Evolutionary conservation across 129 eudicot species (phyloP), one percentile per base, ranked within the genome.

Genomic region (Sambucus nigra): DNA sequence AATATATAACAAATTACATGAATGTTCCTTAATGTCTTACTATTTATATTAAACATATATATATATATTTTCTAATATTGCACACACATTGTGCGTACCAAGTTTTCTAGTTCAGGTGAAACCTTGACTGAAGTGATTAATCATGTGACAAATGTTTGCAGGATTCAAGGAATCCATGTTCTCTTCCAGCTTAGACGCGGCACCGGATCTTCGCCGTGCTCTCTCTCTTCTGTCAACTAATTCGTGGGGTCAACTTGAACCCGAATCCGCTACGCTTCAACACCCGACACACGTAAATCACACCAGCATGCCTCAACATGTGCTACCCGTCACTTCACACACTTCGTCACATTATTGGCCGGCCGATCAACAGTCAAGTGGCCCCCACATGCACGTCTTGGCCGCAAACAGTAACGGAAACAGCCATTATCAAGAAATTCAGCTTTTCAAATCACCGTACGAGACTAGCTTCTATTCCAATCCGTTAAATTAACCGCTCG

Each of bases 141-240:
- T 42, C 4, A 14, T 16, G 6, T 53, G 27, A 5, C 11, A 42
- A 42, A 42, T 2, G 19, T 10, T 53, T 47, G 58, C 80, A 87
- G 96, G 94, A 35, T 66, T 64, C 41, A 72, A 67, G 70, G 86
- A 65, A 41, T 48, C 91, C 23, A 39, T 70, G 29, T 7, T 74
- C 72, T 67, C 71, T 11, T 72, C 88, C 22, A 70, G 52, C 63
- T 47, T 70, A 47, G 91, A 68, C 65, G 84, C 82, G 60, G 81
- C 68, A 55, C 76, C 59, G 26, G 95, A 81, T 47, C 67, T 71
- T 73, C 73, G 66, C 18, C 76, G 85, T 88, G 95, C 95, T 88
- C 97, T 78, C 97, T 88, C 95, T 88, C 97, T 88, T 84, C 97
- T 84, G 95, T 84, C 97, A 88, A 78, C 72, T 54, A 77, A 71